Percentiles rank a stretch among this genome's conserved stretches.
These are phyloP conservation scores for Hirsutella rhossiliensis DNA, from an alignment of 2,329 filamentous ascomycete genomes.

Conservation along the genomic window DNA sequence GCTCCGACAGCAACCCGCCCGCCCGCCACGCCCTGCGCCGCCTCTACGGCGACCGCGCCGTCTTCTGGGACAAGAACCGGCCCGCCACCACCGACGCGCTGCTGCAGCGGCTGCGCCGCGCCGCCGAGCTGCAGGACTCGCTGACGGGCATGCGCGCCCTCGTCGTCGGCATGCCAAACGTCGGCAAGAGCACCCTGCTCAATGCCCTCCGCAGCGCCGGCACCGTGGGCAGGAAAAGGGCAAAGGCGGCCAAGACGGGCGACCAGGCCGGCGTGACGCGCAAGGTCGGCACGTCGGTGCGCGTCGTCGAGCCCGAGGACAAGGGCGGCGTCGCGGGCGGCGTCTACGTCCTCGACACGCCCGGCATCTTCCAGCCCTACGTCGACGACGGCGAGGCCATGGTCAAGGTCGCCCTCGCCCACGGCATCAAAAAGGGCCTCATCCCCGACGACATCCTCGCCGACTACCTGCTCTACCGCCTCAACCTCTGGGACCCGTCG, in stretches of 20 bases:
- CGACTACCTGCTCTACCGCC: slow-evolving; percentile 78
- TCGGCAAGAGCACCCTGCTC: slow-evolving; percentile 89
- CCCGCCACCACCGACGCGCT: slow-evolving; percentile 22
- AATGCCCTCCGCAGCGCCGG: slow-evolving; percentile 69
- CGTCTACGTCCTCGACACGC: slow-evolving; percentile 83
- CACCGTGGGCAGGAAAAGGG: slow-evolving; percentile 23
- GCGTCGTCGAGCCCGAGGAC: slow-evolving; percentile 44
- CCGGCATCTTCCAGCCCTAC: slow-evolving; percentile 90
- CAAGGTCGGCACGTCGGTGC: slow-evolving; percentile 72
- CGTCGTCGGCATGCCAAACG: slow-evolving; percentile 95
- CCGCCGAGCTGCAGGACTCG: slow-evolving; percentile 28
- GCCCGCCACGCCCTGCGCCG: slow-evolving; percentile 17
- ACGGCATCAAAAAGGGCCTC: slow-evolving; percentile 81
- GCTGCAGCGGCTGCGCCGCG: slow-evolving; percentile 22
- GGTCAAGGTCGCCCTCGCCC: slow-evolving; percentile 88
- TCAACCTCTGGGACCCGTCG: slow-evolving; percentile 56
- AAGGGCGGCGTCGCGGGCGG: slow-evolving; percentile 37
- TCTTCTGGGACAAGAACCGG: slow-evolving; percentile 33
- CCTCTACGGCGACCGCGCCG: slow-evolving; percentile 19
- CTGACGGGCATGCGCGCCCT: slow-evolving; percentile 77
- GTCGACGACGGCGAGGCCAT: slow-evolving; percentile 76
- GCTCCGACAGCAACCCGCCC: slow-evolving; percentile 20
- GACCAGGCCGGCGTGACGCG: slow-evolving; percentile 82
- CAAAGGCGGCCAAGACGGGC: slow-evolving; percentile 70
- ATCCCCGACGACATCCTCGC: slow-evolving; percentile 67